These are phyloP conservation scores for Collybiopsis confluens DNA, from an alignment of 768 basidiomycete genomes.

Conservation along the genomic window DNA sequence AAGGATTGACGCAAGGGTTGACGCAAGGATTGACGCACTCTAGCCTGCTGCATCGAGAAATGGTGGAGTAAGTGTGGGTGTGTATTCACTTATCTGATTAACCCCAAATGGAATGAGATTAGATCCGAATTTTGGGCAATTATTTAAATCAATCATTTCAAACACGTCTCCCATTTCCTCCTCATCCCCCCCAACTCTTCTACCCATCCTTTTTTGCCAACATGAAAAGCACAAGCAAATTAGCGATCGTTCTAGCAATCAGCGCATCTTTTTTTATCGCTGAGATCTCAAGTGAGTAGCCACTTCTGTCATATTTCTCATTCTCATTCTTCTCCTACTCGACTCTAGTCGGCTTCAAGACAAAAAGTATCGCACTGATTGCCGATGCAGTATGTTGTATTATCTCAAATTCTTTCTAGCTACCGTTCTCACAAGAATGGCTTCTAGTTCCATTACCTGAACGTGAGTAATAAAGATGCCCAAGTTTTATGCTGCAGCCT, in stretches of 20 bases:
- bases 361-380: slow-evolving; percentile 50
- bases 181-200: too few species aligned
- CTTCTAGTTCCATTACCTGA: slow-evolving; percentile 50
- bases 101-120: too few species aligned
- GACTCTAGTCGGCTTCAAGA: slow-evolving; percentile 46
- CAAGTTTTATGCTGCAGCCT: slow-evolving; percentile 6
- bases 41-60: too few species aligned
- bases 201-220: too few species aligned
- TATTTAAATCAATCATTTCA: too few species aligned
- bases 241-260: slow-evolving; percentile 42
- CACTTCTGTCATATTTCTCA: background rate
- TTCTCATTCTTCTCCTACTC: background rate
- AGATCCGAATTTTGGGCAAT: too few species aligned
- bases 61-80: too few species aligned
- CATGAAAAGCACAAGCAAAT: slow-evolving; percentile 46
- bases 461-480: slow-evolving; percentile 28
- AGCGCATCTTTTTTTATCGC: slow-evolving; percentile 45
- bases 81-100: too few species aligned
- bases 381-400: slow-evolving; percentile 47
- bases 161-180: too few species aligned
- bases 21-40: too few species aligned
- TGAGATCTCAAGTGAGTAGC: slow-evolving; percentile 35
- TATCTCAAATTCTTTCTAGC: background rate
- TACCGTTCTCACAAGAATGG: slow-evolving; percentile 9
- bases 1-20: too few species aligned